A percentile compares a stretch with the other conserved stretches of the same genome.
Evolutionary conservation across 768 basidiomycete genomes (phyloP).

Genomic region (Lentinula aciculospora): DNA sequence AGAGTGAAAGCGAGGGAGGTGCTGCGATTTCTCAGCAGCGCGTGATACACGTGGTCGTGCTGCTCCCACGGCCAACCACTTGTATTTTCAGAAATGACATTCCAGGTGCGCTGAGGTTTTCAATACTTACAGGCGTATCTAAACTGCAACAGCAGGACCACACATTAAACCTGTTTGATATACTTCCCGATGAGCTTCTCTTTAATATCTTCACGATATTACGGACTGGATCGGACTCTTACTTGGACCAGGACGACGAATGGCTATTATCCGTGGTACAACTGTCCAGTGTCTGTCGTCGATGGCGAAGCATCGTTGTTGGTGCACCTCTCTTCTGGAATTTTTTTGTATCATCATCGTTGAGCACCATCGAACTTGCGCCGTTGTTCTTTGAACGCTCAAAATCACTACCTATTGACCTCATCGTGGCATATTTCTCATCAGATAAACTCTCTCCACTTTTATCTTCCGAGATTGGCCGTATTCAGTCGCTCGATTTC

Average conservation of each 20-base stretch:
- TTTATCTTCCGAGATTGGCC: neutral
- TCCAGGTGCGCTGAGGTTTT: neutral
- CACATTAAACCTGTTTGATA: neutral
- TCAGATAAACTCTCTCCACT: neutral
- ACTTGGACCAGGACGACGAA: neutral
- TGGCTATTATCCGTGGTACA: slow-evolving; percentile 8
- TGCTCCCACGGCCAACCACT: neutral
- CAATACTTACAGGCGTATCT: neutral
- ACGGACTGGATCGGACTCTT: neutral
- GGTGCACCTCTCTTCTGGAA: slow-evolving; percentile 24
- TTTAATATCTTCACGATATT: slow-evolving; percentile 7
- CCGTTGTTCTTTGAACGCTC: slow-evolving; percentile 23
- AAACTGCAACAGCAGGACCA: neutral
- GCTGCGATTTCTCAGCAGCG: neutral
- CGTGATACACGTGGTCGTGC: slow-evolving; percentile 7
- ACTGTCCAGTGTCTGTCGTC: slow-evolving; percentile 21
- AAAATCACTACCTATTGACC: slow-evolving; percentile 14
- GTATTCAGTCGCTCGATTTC: neutral
- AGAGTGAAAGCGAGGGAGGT: neutral
- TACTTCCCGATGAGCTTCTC: slow-evolving; percentile 11
- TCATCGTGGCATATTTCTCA: slow-evolving; percentile 12
- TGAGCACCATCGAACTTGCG: slow-evolving; percentile 9
- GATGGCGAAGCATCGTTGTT: slow-evolving; percentile 20
- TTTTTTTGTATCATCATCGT: slow-evolving; percentile 13
- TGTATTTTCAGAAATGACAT: neutral